Conservation (phyloP, 108 stramenopile species). For the Nannochloropsis salina region DNA sequence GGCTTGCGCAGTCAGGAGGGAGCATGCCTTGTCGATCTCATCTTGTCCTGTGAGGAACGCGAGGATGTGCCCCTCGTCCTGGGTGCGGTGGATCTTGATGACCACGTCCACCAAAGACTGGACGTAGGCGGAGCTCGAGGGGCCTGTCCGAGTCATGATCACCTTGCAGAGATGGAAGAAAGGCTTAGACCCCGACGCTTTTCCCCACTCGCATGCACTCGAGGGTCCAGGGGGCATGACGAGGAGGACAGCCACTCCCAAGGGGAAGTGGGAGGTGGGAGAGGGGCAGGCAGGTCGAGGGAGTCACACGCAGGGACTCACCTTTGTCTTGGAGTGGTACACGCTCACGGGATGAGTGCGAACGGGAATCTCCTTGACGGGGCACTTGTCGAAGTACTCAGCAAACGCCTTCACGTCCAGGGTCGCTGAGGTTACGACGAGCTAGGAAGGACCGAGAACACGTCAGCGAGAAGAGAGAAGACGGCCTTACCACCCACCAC, state of each 20-base stretch:
- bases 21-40: constrained; percentile 52
- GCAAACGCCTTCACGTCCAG: constrained; percentile 49
- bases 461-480: constrained; percentile 74
- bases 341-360: constrained; percentile 53
- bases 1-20: constrained; percentile 24
- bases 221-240: too few relatives aligned
- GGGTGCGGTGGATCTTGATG: constrained; percentile 50
- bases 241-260: neutral
- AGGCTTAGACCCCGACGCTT: neutral
- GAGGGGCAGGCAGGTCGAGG: neutral
- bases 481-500: constrained; percentile 71
- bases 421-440: constrained; percentile 56
- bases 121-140: constrained; percentile 42
- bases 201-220: too few relatives aligned
- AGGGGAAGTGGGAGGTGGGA: neutral
- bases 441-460: constrained; percentile 67
- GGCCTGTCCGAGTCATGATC: constrained; percentile 49
- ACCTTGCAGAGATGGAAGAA: constrained; percentile 27
- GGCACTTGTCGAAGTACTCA: constrained; percentile 48
- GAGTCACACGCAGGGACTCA: neutral
- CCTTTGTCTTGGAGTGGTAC: constrained; percentile 56
- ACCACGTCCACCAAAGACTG: constrained; percentile 49
- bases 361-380: constrained; percentile 48
- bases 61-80: constrained; percentile 51
- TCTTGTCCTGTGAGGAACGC: constrained; percentile 58